Percentiles rank a stretch among this genome's conserved stretches.
Evolutionary conservation across 768 basidiomycete genomes (phyloP).

Genomic region (Kwoniella sp.): DNA sequence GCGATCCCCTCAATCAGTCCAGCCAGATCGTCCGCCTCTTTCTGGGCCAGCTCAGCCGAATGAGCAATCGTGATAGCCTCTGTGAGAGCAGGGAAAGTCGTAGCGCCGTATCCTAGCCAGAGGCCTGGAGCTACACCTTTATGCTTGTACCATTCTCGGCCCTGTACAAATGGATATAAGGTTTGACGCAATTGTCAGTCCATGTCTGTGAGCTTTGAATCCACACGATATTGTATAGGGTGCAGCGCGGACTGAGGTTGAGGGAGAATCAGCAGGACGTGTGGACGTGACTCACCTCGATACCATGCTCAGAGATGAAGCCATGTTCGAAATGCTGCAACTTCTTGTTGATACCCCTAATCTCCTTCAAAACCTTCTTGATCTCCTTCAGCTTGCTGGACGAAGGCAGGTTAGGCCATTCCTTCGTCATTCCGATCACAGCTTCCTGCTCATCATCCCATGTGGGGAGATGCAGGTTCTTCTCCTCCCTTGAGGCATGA

Average conservation of each 20-base stretch:
- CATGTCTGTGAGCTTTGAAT: too few species aligned
- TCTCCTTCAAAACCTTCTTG: slow-evolving; percentile 47
- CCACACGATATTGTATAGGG: too few species aligned
- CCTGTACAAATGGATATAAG: too few species aligned
- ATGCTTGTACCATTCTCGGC: slow-evolving; percentile 56
- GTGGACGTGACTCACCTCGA: slow-evolving; percentile 39
- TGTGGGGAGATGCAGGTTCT: neutral
- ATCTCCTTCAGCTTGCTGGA: slow-evolving; percentile 48
- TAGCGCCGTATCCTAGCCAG: slow-evolving; percentile 55
- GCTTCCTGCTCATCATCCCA: slow-evolving; percentile 3
- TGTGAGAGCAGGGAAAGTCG: slow-evolving; percentile 52
- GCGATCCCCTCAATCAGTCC: slow-evolving; percentile 20
- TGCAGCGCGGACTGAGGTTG: too few species aligned
- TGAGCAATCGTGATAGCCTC: slow-evolving; percentile 53
- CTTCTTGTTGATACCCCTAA: slow-evolving; percentile 52
- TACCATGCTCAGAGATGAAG: slow-evolving; percentile 52
- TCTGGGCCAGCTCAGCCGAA: slow-evolving; percentile 43
- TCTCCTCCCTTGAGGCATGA: slow-evolving; percentile 3
- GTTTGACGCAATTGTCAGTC: too few species aligned
- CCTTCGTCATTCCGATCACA: neutral
- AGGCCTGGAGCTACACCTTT: slow-evolving; percentile 54
- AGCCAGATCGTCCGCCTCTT: slow-evolving; percentile 50
- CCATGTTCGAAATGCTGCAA: slow-evolving; percentile 52
- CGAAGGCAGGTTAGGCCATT: neutral
- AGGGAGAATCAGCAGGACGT: too few species aligned